Evolutionary conservation across 257 asterid species (phyloP).

Genomic region (Eustoma russellianum): DNA sequence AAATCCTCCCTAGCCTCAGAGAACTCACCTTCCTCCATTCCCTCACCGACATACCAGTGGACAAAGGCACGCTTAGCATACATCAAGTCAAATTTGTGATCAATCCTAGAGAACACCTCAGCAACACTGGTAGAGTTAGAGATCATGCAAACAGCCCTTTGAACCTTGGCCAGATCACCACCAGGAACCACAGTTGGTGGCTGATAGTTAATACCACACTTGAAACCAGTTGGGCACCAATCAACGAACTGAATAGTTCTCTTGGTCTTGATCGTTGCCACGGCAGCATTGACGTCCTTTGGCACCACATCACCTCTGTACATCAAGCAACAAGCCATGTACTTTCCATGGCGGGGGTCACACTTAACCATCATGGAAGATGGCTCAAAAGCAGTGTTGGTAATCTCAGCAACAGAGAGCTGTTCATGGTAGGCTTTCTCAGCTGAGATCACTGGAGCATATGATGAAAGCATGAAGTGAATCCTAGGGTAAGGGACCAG

Average conservation of each 20-base stretch:
- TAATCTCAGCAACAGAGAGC: conserved; percentile 86
- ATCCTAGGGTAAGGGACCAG: conserved; percentile 94
- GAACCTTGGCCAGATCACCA: conserved; percentile 90
- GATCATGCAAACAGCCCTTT: conserved; percentile 96
- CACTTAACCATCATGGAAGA: conserved; percentile 98
- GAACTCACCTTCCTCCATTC: conserved; percentile 98
- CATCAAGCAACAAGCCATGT: conserved; percentile 98
- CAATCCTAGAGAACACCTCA: conserved; percentile 92
- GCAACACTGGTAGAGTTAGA: conserved; percentile 96
- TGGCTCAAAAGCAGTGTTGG: conserved; percentile 95
- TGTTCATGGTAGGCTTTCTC: conserved; percentile 95
- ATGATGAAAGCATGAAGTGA: conserved; percentile 94
- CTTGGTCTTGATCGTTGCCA: conserved; percentile 93
- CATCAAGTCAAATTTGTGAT: conserved; percentile 87
- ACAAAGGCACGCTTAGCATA: conserved; percentile 89
- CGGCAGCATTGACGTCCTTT: conserved; percentile 93
- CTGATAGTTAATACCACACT: conserved; percentile 94
- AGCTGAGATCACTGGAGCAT: conserved; percentile 89
- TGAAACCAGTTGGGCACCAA: conserved; percentile 98
- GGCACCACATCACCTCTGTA: conserved; percentile 96
- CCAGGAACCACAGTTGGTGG: conserved; percentile 97
- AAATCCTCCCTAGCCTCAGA: conserved; percentile 94
- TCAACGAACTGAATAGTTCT: conserved; percentile 93
- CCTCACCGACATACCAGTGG: conserved; percentile 97
- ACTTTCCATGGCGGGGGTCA: conserved; percentile 89